Conservation (phyloP, 2,329 filamentous ascomycete species). For the Dryadomyces quercivorus region DNA sequence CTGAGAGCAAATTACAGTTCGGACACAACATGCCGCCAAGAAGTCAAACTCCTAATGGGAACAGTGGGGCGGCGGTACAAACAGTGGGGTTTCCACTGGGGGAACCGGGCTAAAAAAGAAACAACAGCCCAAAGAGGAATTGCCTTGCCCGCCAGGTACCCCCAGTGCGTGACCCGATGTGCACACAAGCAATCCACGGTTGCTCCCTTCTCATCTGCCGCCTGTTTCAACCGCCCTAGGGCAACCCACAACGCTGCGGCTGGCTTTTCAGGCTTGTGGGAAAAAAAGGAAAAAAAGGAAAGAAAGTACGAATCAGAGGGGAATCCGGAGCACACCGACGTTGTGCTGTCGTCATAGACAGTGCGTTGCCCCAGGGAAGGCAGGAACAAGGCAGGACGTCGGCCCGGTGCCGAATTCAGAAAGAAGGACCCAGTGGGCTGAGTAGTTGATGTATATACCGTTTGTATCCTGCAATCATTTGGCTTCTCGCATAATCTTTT, state of each 20-base stretch:
- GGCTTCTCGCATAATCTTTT: neutral
- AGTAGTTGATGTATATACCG: neutral
- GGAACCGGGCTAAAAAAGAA: neutral
- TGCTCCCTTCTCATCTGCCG: neutral
- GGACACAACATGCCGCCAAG: neutral
- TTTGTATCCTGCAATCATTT: neutral
- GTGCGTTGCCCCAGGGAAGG: neutral
- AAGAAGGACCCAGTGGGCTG: neutral
- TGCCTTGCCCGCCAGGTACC: neutral
- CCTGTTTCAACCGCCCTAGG: neutral
- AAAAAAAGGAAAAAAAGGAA: no score
- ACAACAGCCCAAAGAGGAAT: neutral
- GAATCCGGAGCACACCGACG: neutral
- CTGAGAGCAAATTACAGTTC: neutral
- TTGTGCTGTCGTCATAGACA: neutral
- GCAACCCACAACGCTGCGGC: no score
- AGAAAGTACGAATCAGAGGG: neutral
- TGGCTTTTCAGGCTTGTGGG: neutral
- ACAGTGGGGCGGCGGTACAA: neutral
- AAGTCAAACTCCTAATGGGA: neutral
- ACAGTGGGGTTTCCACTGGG: neutral
- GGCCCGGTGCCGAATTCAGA: neutral
- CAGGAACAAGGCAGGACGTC: no score
- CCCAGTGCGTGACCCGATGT: neutral
- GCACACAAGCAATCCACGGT: neutral